phyloP scores from a whole-genome alignment of 805 yeast species.

The Starmerella stigmatis region DNA sequence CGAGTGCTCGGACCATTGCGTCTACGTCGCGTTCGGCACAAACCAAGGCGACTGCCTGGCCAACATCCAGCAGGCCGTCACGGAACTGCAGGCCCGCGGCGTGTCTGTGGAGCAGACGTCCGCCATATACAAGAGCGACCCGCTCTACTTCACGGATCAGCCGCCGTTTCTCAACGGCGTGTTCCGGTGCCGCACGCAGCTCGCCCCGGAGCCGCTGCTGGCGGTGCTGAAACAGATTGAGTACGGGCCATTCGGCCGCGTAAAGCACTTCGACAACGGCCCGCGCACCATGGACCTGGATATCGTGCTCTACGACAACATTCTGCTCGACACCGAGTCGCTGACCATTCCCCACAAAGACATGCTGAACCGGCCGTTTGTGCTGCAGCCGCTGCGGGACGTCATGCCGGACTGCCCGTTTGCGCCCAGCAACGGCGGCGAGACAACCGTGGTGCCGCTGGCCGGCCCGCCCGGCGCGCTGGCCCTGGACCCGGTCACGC shows the following conservation, averaged over 20 bases:
- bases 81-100: constrained; percentile 35
- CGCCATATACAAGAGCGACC: constrained; percentile 74
- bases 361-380: constrained; percentile 85
- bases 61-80: constrained; percentile 50
- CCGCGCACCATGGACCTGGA: constrained; percentile 89
- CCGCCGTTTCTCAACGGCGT: constrained; percentile 78
- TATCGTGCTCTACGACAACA: constrained; percentile 57
- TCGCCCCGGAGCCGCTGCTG: constrained; percentile 57
- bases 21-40: constrained; percentile 80
- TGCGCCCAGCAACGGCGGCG: constrained; percentile 5
- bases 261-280: constrained; percentile 76
- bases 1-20: constrained; percentile 37
- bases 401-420: constrained; percentile 40
- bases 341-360: constrained; percentile 76
- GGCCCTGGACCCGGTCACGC: not conserved
- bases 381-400: constrained; percentile 78
- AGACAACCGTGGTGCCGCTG: constrained; percentile 9
- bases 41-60: constrained; percentile 63
- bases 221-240: constrained; percentile 62
- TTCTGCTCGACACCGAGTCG: constrained; percentile 44
- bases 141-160: constrained; percentile 83
- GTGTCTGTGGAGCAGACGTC: constrained; percentile 54
- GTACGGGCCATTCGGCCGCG: constrained; percentile 55
- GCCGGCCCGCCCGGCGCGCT: not conserved
- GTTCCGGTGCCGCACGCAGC: constrained; percentile 48